Base-by-base conservation (phyloP, 176 grass and related monocot species). In the Typha latifolia region DNA sequence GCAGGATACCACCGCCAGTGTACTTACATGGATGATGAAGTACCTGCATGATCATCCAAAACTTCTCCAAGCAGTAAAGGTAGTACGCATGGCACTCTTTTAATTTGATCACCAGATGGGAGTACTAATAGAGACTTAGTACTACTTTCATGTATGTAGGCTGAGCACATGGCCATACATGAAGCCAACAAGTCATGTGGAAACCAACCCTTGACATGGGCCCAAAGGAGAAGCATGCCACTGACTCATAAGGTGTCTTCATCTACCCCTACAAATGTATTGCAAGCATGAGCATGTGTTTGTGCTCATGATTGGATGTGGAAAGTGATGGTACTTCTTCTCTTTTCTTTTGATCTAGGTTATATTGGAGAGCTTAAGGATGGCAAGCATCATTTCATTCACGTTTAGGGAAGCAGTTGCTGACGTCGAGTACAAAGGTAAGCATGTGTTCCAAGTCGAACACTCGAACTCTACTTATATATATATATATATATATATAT, bases 381-480 rank as follows among this genome's bases (percentile, higher is more conserved):
- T 94, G 86, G 89, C 95, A 4, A 99, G 95, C 67, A 87, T 99
- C 70, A 93, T 99, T 78, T 99, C 95, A 4, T 99, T 94, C 81
- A 90, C 95, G 1, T 99, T 99, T 78, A 79, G 95, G 70, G 95
- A 99, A 66, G 89, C 95, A 49, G 86, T 99, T 62, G 89, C 78
- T 68, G 89, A 99, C 81, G 95, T 99, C 64, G 95, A 93, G 64
- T 99, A 99, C 70, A 93, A 90, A 99, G 95, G 95, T 99, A 81
- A 20, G 80, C 49, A 89, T 61, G 72, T 50, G 61, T 49, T 18
- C 15, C 18, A 55, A 7, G 1, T 5, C 14, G 15, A 52, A 14
- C 27, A 2, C 27, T 5, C 14, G 15, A 52, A 14, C 27, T 29
- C 27, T 29, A 29, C 27, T 22, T 59, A 9, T 59, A 19, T 11